phyloP scores from a whole-genome alignment of 2,329 filamentous ascomycete species.

The Penicillium nordicum region DNA sequence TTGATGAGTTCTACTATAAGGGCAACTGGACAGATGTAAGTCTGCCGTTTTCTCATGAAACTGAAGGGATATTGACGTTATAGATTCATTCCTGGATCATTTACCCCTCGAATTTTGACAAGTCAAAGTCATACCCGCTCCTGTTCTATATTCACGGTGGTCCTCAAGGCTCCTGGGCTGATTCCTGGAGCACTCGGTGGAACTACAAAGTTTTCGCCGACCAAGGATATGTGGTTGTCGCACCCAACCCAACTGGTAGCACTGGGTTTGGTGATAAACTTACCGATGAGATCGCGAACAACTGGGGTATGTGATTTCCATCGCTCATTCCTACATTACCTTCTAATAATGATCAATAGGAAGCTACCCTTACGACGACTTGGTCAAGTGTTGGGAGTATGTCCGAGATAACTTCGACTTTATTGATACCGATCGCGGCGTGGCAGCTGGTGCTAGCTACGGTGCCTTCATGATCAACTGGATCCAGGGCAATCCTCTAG shows the following conservation, averaged over 20 bases:
- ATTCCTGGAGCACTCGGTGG: conserved; percentile 79
- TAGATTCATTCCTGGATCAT: conserved; percentile 42
- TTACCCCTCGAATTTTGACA: conserved; percentile 58
- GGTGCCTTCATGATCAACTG: conserved; percentile 61
- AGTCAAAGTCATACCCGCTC: conserved; percentile 70
- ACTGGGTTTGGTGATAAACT: conserved; percentile 78
- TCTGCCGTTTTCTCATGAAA: neutral
- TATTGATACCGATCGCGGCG: conserved; percentile 38
- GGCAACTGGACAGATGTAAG: conserved; percentile 38
- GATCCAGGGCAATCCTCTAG: conserved; percentile 83
- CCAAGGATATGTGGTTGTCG: conserved; percentile 78
- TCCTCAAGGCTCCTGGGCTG: conserved; percentile 71
- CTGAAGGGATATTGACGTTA: conserved; percentile 6
- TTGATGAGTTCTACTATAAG: conserved; percentile 38
- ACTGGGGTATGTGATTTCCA: conserved; percentile 63
- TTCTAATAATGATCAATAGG: conserved; percentile 18
- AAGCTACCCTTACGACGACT: conserved; percentile 68
- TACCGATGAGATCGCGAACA: conserved; percentile 68
- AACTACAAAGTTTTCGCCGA: conserved; percentile 83
- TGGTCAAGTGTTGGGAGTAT: conserved; percentile 74
- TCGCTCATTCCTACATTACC: neutral
- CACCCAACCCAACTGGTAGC: conserved; percentile 78
- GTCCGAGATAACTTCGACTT: conserved; percentile 47
- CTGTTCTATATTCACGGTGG: conserved; percentile 80
- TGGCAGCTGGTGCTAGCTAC: conserved; percentile 42